A percentile compares a stretch with the other conserved stretches of the same genome.
Conservation (phyloP, 2,329 filamentous ascomycete genomes). For the Lachnellula occidentalis region DNA sequence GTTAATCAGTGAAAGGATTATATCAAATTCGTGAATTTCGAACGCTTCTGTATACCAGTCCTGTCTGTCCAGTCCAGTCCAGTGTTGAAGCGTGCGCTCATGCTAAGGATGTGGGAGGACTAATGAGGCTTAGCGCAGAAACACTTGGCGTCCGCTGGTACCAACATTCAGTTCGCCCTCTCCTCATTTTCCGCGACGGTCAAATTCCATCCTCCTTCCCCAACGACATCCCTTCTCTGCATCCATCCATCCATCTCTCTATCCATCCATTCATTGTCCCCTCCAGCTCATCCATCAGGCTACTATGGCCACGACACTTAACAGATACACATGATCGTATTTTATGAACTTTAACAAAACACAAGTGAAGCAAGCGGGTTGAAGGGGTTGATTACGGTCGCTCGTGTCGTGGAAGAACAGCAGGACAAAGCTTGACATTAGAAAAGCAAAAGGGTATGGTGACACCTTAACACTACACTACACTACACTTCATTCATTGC, state of each 20-base stretch:
- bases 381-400: constrained; percentile 10
- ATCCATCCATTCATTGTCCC: constrained; percentile 13
- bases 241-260: constrained; percentile 1
- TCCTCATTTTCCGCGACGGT: constrained; percentile 6
- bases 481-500: constrained; percentile 18
- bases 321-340: constrained; percentile 31
- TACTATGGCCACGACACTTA: constrained; percentile 25
- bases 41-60: neutral
- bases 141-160: neutral
- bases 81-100: neutral
- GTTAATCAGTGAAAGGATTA: constrained; percentile 1
- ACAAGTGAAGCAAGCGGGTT: constrained; percentile 18
- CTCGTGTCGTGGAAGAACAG: constrained; percentile 1
- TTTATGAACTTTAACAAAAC: constrained; percentile 27
- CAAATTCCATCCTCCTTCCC: constrained; percentile 7
- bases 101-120: neutral
- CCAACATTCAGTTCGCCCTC: neutral
- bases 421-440: constrained; percentile 14
- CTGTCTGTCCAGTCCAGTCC: neutral
- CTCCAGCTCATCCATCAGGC: constrained; percentile 11
- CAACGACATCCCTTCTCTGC: constrained; percentile 7
- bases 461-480: constrained; percentile 28
- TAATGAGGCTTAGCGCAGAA: neutral
- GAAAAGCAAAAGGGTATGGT: constrained; percentile 30
- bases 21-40: constrained; percentile 3